Conservation (phyloP, 192 early-diverging fungal species). For the Backusella westeae region DNA sequence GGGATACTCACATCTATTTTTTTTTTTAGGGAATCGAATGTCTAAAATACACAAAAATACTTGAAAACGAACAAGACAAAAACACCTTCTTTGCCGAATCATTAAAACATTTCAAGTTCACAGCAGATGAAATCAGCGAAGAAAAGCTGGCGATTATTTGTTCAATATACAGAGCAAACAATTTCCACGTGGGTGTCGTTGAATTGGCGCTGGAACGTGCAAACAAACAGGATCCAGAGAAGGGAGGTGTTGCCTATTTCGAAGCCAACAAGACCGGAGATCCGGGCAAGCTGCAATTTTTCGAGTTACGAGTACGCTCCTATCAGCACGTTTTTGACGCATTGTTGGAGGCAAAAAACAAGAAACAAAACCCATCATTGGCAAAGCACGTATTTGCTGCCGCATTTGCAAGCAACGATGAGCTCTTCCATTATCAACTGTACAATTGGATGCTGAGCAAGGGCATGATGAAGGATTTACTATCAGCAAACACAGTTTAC, state of each 20-base stretch:
- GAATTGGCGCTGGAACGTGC: conserved; percentile 31
- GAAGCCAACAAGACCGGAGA: conserved; percentile 2
- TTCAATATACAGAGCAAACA: conserved; percentile 11
- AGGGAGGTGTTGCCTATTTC: conserved; percentile 10
- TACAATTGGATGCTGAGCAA: conserved; percentile 28
- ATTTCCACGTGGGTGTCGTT: conserved; percentile 21
- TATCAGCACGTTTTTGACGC: background rate
- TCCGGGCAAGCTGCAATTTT: background rate
- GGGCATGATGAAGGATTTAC: conserved; percentile 14
- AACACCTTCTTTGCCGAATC: conserved; percentile 9
- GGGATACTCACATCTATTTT: no score
- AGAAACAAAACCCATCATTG: background rate
- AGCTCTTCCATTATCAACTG: conserved; percentile 29
- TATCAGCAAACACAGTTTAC: conserved; percentile 9
- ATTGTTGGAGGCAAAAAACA: background rate
- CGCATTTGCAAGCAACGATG: conserved; percentile 17
- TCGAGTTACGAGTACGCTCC: conserved; percentile 4
- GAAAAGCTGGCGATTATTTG: conserved; percentile 15
- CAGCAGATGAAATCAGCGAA: conserved; percentile 15
- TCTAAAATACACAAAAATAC: conserved; percentile 8
- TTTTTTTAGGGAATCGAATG: conserved; percentile 21
- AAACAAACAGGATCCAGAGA: conserved; percentile 18
- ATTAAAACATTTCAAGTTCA: conserved; percentile 17
- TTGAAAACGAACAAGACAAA: conserved; percentile 12
- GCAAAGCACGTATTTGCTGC: background rate